Base-by-base conservation (phyloP, 108 stramenopile species). In the Skeletonema marinoi region DNA sequence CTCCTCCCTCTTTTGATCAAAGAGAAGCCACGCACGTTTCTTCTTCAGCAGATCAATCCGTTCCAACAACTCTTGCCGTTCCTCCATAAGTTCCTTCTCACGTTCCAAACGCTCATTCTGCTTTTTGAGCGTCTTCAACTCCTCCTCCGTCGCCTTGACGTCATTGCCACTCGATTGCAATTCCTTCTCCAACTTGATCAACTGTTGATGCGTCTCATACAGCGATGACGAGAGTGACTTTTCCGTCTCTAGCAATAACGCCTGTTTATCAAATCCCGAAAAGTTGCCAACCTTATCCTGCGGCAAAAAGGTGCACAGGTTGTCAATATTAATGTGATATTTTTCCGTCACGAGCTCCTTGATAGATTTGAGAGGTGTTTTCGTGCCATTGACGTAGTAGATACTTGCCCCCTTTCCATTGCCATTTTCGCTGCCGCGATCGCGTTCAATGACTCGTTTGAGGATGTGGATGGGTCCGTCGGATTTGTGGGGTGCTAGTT, bases 291-390 rank as follows among this genome's bases (percentile, higher is more conserved):
- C 98, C 70, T 85, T 85, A 56, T 99, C 98, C 80, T 99, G 98
- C 8, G 98, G 98, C 16, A 99, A 73, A 67, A 99, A 97, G 32
- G 97, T 96, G 81, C 97, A 98, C 13, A 98, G 85, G 76, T 99
- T 99, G 70, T 96, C 92, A 70, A 99, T 87, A 11, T 88, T 71
- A 19, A 98, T 97, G 54, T 92, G 75, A 56, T 92, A 95, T 17
- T 72, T 66, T 50, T 78, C 73, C 11, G 68, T 25, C 12, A 96
- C 90, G 32, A 91, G 61, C 64, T 92, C 86, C 32, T 77, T 78
- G 30, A 98, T 87, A 8, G 83, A 56, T 56, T 93, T 90, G 51
- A 79, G 51, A 39, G 56, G 74, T 16, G 44, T 77, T 14, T 64
- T 65, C 70, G 81, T 41, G 1, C 80, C 87, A 72, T 95, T 85